phyloP scores from a whole-genome alignment of 345 rosid species.

The Populus tremula region DNA sequence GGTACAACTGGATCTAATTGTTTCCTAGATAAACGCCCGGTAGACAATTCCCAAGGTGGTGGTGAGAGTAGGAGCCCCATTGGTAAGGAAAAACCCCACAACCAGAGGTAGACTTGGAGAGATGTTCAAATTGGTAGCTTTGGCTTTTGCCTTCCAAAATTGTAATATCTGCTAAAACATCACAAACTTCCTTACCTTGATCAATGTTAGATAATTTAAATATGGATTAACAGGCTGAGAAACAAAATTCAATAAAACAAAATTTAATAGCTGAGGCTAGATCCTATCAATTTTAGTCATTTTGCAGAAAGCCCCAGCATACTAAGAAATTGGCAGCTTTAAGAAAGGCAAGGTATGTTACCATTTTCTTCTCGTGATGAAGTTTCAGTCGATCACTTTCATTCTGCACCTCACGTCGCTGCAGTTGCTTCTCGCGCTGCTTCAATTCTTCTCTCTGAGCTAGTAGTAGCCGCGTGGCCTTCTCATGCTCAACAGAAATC shows the following conservation, averaged over 20 bases:
- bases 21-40: slow-evolving; percentile 11
- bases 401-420: slow-evolving; percentile 40
- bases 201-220: too few relatives aligned
- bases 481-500: slow-evolving; percentile 45
- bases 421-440: slow-evolving; percentile 44
- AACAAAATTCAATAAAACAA: too few relatives aligned
- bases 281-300: too few relatives aligned
- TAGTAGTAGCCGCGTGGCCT: slow-evolving; percentile 28
- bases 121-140: too few relatives aligned
- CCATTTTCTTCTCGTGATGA: slow-evolving; percentile 46
- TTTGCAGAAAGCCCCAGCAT: not conserved
- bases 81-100: not conserved
- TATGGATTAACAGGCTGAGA: too few relatives aligned
- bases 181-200: too few relatives aligned
- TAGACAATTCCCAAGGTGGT: not conserved
- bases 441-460: slow-evolving; percentile 35
- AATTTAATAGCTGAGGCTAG: too few relatives aligned
- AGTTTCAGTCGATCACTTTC: slow-evolving; percentile 47
- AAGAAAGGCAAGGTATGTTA: slow-evolving; percentile 13
- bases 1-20: slow-evolving; percentile 16
- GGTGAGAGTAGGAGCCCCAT: not conserved
- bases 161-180: too few relatives aligned
- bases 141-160: too few relatives aligned
- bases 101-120: too few relatives aligned
- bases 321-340: slow-evolving; percentile 1